Conservation (phyloP, 495 filamentous ascomycete species). For the Talaromyces nanjingensis region DNA sequence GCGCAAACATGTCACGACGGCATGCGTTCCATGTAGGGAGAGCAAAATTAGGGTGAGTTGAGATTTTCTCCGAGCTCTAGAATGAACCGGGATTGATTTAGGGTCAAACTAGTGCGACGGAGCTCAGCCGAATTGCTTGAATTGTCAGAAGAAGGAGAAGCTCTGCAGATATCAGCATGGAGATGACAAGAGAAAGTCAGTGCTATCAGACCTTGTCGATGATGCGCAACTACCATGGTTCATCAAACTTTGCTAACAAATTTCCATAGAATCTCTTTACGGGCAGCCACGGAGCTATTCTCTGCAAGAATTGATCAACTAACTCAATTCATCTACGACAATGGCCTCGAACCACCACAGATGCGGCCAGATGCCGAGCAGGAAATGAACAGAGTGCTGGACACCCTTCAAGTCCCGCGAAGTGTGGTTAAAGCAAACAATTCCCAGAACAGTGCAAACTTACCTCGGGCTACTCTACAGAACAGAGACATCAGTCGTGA, state of each 20-base stretch:
- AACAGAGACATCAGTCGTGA: background rate
- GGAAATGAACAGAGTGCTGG: slow-evolving; percentile 38
- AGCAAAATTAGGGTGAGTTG: slow-evolving; percentile 40
- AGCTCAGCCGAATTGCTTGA: slow-evolving; percentile 37
- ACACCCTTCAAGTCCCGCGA: slow-evolving; percentile 38
- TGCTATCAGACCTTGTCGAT: background rate
- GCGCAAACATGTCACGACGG: slow-evolving; percentile 41
- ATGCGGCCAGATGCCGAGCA: slow-evolving; percentile 40
- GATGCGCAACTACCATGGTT: background rate
- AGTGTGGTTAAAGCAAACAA: slow-evolving; percentile 14
- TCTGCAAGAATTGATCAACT: slow-evolving; percentile 41
- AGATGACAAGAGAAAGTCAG: slow-evolving; percentile 43
- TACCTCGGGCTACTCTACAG: background rate
- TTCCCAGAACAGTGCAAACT: background rate
- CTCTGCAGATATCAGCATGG: slow-evolving; percentile 43
- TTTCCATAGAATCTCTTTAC: slow-evolving; percentile 34
- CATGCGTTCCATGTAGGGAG: slow-evolving; percentile 43
- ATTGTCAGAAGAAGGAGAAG: slow-evolving; percentile 41
- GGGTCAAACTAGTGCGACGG: slow-evolving; percentile 33
- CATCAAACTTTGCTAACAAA: background rate
- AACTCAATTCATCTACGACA: slow-evolving; percentile 37
- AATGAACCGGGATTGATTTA: slow-evolving; percentile 6
- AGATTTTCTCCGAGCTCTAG: background rate
- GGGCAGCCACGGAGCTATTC: slow-evolving; percentile 41
- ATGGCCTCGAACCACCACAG: slow-evolving; percentile 32